Base-by-base conservation (phyloP, 2,329 filamentous ascomycete genomes). In the Parafenestella ontariensis region DNA sequence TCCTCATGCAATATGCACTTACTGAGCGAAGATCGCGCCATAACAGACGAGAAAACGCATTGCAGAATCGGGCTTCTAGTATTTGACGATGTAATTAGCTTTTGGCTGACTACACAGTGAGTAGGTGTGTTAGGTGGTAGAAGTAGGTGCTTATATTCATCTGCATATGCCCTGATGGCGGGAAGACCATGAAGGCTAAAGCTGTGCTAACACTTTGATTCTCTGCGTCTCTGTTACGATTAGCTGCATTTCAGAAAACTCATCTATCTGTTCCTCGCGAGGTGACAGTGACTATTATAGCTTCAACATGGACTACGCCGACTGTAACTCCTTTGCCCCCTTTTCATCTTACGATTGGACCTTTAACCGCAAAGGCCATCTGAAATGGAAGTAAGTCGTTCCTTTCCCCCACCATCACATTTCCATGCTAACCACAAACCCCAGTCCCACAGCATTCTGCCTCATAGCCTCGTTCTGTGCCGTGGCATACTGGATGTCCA, bases 401-500 rank as follows among this genome's bases (percentile, higher is more conserved):
- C 28, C 18, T 24, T 5, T 34, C 24, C 11, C 9, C 15, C 5
- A 11, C 29, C 36, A 17, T 13, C 36, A n/a, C 10, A 42, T 2
- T 42, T 28, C 13, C 3, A 18, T 17, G 15, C 48, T 51, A 39
- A 51, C 29, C 13, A 34, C n/a, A 7, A 24, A 5, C n/a, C 11
- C 10, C 39, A 52, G 49, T 47, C 49, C 49, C 2, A 43, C 49
- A 8, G 49, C 49, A n/a, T 52, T 47, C 20, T 52, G 49, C 20
- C 43, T 52, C 18, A 60, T 58, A 23, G 51, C 54, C 4, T 52
- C 42, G 21, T 62, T 56, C 34, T 46, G 51, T n/a, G 53, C 56
- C 15, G 41, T 65, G 15, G 52, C 62, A 3, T 61, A 69, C 20
- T 76, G 71, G 56, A 71, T 69, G 48, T 61, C 63, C 29, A 52